Conservation (phyloP, 192 early-diverging fungal species). For the Phycomyces blakesleeanus region DNA sequence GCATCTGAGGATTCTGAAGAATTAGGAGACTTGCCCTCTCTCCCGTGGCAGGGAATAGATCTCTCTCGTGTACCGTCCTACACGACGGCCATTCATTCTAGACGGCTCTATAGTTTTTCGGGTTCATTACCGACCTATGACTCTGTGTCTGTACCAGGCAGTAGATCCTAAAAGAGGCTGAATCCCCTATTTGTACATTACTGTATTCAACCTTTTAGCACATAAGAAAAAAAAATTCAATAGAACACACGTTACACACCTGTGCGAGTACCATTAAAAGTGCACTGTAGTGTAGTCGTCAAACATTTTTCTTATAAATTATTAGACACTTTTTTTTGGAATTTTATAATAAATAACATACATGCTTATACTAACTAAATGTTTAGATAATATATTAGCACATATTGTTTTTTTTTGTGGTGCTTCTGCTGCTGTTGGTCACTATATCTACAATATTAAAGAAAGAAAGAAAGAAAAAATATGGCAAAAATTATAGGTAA, state of each 20-base stretch:
- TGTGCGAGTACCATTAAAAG: too few relatives aligned
- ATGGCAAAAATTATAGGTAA: too few relatives aligned
- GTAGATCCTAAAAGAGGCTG: not conserved
- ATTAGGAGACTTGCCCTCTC: not conserved
- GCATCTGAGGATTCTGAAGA: slow-evolving; percentile 3
- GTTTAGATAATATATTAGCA: too few relatives aligned
- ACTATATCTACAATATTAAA: too few relatives aligned
- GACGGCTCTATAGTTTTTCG: slow-evolving; percentile 21
- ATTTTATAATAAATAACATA: too few relatives aligned
- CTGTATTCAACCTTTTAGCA: not conserved
- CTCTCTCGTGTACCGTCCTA: slow-evolving; percentile 34
- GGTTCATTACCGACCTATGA: slow-evolving; percentile 29
- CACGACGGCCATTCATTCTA: slow-evolving; percentile 28
- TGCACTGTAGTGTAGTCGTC: not conserved
- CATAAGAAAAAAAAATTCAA: not conserved
- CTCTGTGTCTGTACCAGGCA: slow-evolving; percentile 22
- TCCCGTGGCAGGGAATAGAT: slow-evolving; percentile 29
- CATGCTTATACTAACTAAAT: too few relatives aligned
- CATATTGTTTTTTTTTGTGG: too few relatives aligned
- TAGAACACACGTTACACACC: too few relatives aligned
- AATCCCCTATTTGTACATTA: not conserved
- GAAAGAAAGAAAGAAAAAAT: too few relatives aligned
- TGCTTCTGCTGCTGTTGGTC: too few relatives aligned
- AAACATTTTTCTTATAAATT: not conserved
- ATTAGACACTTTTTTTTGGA: too few relatives aligned